Percentiles rank a stretch among this genome's conserved stretches.
Conservation (phyloP, 1,139 yeast genomes). For the Scheffersomyces lignicola region DNA sequence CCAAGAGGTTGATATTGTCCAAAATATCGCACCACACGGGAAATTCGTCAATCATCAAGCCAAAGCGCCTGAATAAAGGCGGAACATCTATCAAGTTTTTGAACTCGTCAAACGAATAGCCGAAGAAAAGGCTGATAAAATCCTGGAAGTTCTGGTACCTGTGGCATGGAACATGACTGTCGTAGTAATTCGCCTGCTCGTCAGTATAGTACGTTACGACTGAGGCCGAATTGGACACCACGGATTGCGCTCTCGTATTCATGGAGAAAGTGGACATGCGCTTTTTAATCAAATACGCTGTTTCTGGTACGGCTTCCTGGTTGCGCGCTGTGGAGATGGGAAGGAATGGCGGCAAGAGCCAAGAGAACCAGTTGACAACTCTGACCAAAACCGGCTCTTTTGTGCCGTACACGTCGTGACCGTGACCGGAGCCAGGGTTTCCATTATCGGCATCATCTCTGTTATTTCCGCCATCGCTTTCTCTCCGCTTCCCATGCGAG, state of each 20-base stretch:
- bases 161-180: conserved; percentile 4
- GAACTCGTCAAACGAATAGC: conserved; percentile 11
- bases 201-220: neutral
- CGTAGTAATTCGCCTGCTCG: neutral
- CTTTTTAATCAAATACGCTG: neutral
- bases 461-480: conserved; percentile 8
- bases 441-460: conserved; percentile 8
- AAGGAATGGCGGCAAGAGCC: conserved; percentile 25
- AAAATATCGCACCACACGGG: conserved; percentile 9
- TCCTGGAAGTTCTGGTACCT: conserved; percentile 17
- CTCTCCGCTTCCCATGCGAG: conserved; percentile 14
- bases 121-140: conserved; percentile 22
- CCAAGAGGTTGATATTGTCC: conserved; percentile 11
- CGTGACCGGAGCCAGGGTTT: conserved; percentile 3
- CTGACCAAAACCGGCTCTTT: neutral
- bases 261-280: conserved; percentile 1
- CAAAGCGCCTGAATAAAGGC: conserved; percentile 14
- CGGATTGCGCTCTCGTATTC: neutral
- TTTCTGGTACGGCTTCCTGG: neutral
- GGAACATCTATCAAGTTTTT: conserved; percentile 12
- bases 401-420: conserved; percentile 1
- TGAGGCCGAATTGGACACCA: neutral
- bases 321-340: conserved; percentile 11
- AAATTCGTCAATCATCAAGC: conserved; percentile 12
- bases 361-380: conserved; percentile 20